Evolutionary conservation across 1,139 yeast genomes (phyloP), one percentile per base, ranked within the genome.

Genomic region (Candida glucosophila): DNA sequence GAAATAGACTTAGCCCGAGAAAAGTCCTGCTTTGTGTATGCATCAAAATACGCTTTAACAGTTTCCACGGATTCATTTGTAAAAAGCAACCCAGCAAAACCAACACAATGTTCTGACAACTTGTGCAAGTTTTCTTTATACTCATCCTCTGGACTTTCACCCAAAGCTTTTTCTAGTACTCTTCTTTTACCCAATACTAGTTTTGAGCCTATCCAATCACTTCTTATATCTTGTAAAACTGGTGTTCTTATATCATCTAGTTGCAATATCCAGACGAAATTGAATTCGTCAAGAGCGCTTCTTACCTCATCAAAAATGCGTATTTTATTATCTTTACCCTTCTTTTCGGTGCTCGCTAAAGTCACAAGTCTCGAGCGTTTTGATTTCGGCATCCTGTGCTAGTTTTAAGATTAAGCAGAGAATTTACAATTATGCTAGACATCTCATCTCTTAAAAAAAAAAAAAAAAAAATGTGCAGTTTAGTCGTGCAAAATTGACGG

Each of bases 211-310:
- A 60, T 58, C 98, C 98, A 90, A 42, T 85, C 93, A 23, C 73
- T 70, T 64, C 98, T 75, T 33, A 90, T 78, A 41, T 85, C 94
- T 56, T 90, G 95, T 43, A 90, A 67, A 31, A 88, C 95, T 29
- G 95, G 94, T 34, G 95, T 92, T 59, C 98, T 80, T 51, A 90
- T 94, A 58, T 88, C 92, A 48, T 85, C 92, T 36, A 90, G 73
- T 38, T 77, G 73, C 40, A 92, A 72, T 18, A 86, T 79, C 90
- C 95, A 90, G 24, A 74, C 77, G 55, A 76, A 83, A 46, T 73
- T 73, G 57, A 61, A 80, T 27, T 71, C 65, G 44, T 90, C 97
- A 34, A 90, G 69, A 13, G 81, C 77, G 35, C 70, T 69, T 58
- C 95, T 77, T 29, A 90, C 79, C 39, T 86, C 95, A 47, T 86